phyloP scores from a whole-genome alignment of 768 basidiomycete genomes.

The Auriscalpium orientale region DNA sequence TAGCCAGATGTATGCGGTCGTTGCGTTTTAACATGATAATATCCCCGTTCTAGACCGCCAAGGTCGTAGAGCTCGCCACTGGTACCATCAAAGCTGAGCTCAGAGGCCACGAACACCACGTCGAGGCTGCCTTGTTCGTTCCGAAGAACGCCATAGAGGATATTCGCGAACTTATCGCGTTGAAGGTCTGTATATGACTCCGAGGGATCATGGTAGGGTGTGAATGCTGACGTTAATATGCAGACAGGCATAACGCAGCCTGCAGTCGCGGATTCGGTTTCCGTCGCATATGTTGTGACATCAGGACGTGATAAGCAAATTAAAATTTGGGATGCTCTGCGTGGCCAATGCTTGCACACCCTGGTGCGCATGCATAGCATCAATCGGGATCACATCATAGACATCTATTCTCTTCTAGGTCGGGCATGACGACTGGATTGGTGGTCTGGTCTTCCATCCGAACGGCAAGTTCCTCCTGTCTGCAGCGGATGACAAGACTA shows the following conservation, averaged over 20 bases:
- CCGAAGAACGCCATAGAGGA: conserved; percentile 34
- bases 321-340: conserved; percentile 42
- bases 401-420: conserved; percentile 11
- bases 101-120: conserved; percentile 47
- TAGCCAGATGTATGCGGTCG: not conserved
- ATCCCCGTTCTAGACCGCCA: conserved; percentile 34
- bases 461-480: conserved; percentile 49
- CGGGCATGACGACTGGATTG: conserved; percentile 52
- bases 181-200: conserved; percentile 27
- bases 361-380: conserved; percentile 26
- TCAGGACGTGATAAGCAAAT: conserved; percentile 50
- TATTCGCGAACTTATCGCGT: conserved; percentile 40
- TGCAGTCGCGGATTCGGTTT: conserved; percentile 25
- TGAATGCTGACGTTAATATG: not conserved
- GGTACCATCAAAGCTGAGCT: conserved; percentile 46
- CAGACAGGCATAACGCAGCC: conserved; percentile 21
- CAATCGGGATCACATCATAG: not conserved
- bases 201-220: not conserved
- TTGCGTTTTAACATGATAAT: not conserved
- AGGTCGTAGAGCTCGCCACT: conserved; percentile 39
- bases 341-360: conserved; percentile 42
- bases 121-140: conserved; percentile 45
- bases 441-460: conserved; percentile 51
- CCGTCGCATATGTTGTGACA: conserved; percentile 37
- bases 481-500: conserved; percentile 51